Conservation (phyloP, 768 basidiomycete species). For the Amyloporia xantha region DNA sequence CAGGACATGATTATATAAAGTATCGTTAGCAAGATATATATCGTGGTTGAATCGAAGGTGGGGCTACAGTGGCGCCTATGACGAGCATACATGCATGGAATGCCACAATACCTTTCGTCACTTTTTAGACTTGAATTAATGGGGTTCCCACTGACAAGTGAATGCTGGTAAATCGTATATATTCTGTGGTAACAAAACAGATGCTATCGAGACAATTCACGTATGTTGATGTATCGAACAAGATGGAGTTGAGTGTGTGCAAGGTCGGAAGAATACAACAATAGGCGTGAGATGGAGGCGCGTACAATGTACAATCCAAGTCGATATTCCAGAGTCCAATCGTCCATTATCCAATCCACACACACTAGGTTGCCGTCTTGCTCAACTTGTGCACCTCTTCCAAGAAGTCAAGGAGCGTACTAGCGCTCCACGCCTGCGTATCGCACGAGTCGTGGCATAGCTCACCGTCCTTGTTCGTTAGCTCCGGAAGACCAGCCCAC, state of each 20-base stretch:
- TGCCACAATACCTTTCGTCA: no score
- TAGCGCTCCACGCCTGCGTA: constrained; percentile 96
- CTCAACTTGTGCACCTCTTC: constrained; percentile 56
- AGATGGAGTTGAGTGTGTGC: not conserved
- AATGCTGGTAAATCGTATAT: no score
- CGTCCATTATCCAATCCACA: not conserved
- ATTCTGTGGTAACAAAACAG: not conserved
- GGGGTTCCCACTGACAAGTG: no score
- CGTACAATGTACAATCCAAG: no score
- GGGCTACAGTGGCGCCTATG: no score
- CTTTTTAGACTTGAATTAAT: no score
- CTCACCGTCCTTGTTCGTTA: constrained; percentile 80
- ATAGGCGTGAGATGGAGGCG: not conserved
- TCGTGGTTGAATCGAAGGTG: no score
- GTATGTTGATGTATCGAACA: not conserved
- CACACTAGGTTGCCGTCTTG: not conserved
- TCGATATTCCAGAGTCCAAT: not conserved
- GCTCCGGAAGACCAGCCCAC: constrained; percentile 93
- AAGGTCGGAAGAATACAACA: not conserved
- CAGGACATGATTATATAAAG: no score
- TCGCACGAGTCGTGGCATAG: constrained; percentile 85
- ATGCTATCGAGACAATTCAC: not conserved
- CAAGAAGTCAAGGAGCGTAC: constrained; percentile 85
- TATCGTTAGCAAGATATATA: no score
- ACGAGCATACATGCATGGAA: no score